These are phyloP conservation scores for Rickenella mellea DNA, from an alignment of 768 basidiomycete genomes.

Conservation along the genomic window DNA sequence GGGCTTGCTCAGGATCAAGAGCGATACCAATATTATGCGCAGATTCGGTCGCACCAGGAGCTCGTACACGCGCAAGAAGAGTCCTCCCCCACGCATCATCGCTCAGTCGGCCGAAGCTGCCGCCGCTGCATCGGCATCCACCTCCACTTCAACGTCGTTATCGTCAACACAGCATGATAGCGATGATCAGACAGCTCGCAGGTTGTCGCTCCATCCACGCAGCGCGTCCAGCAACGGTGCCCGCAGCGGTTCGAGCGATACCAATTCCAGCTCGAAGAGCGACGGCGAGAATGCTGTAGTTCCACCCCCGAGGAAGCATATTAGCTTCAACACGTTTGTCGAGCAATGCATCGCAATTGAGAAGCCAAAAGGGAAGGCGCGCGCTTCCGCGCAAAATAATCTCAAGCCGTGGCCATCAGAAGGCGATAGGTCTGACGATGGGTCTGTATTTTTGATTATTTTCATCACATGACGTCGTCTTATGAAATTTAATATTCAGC, in stretches of 20 bases:
- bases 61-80: conserved; percentile 36
- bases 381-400: too few relatives aligned
- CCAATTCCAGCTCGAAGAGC: too few relatives aligned
- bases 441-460: neutral
- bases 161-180: too few relatives aligned
- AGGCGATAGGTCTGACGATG: conserved; percentile 7
- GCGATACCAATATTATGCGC: conserved; percentile 71
- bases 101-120: too few relatives aligned
- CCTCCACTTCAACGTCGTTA: too few relatives aligned
- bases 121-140: too few relatives aligned
- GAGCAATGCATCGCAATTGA: conserved; percentile 93
- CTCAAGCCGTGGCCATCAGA: too few relatives aligned
- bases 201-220: too few relatives aligned
- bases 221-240: too few relatives aligned
- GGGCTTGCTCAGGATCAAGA: conserved; percentile 70
- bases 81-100: conserved; percentile 61
- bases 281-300: conserved; percentile 14
- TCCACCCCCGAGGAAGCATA: conserved; percentile 69
- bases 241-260: too few relatives aligned
- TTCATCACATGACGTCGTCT: neutral
- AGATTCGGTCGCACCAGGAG: neutral
- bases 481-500: too few relatives aligned
- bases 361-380: conserved; percentile 45
- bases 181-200: too few relatives aligned
- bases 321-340: conserved; percentile 96